Conservation (phyloP, 202 grass and related monocot species). For the Bolboschoenoplectus hybrid region DNA sequence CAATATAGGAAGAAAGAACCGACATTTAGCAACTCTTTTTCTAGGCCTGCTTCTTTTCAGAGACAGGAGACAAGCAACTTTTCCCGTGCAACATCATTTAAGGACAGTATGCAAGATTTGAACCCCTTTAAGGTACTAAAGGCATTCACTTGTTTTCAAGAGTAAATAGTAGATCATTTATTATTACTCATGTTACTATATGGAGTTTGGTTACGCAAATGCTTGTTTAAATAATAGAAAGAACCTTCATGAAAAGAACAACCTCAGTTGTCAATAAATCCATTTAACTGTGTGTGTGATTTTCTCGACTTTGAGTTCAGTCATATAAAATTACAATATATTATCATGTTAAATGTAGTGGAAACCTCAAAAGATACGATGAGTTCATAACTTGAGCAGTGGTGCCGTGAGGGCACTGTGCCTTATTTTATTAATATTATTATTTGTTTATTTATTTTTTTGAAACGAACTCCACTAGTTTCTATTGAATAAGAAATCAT, state of each 20-base stretch:
- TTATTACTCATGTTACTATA: not conserved
- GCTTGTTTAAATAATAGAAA: not conserved
- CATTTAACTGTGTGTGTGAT: not conserved
- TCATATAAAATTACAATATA: not conserved
- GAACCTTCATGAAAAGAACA: constrained; percentile 3
- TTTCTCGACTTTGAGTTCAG: not conserved
- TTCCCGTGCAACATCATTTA: constrained; percentile 78
- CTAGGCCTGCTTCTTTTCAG: constrained; percentile 57
- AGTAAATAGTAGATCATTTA: not conserved
- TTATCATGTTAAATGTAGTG: not conserved
- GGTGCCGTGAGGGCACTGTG: not conserved
- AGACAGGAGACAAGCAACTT: constrained; percentile 65
- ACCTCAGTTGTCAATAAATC: constrained; percentile 1
- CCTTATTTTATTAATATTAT: not conserved
- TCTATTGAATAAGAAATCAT: not conserved
- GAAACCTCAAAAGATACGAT: not conserved
- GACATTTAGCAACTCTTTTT: constrained; percentile 40
- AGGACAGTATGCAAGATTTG: constrained; percentile 72
- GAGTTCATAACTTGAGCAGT: not conserved
- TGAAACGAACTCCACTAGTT: not conserved
- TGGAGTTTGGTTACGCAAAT: constrained; percentile 1
- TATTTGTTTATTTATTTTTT: not conserved
- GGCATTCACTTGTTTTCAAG: not conserved
- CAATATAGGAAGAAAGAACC: constrained; percentile 61
- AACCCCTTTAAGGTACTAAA: constrained; percentile 85